These are phyloP conservation scores for Blepharisma undulans DNA, from an alignment of 169 alveolate species.

Conservation along the genomic window DNA sequence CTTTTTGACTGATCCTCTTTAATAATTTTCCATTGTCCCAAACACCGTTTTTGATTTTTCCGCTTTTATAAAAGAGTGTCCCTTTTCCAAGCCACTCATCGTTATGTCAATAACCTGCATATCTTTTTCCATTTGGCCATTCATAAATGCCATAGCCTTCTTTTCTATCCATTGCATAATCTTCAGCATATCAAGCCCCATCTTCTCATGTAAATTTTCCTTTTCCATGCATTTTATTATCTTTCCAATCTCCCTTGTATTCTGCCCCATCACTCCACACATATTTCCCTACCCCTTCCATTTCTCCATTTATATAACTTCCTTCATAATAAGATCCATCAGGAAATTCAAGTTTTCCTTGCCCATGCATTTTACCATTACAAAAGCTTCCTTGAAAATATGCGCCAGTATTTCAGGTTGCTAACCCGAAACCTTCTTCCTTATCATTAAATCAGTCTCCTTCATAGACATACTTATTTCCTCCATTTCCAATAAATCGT, in stretches of 20 bases:
- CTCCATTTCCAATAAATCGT: no score
- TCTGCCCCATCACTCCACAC: background rate
- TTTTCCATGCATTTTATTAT: conserved; percentile 81
- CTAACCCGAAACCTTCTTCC: conserved; percentile 38
- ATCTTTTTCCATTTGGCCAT: conserved; percentile 87
- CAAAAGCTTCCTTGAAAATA: background rate
- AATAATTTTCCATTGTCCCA: conserved; percentile 57
- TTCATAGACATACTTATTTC: background rate
- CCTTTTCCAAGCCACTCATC: conserved; percentile 73
- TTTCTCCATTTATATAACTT: conserved; percentile 41
- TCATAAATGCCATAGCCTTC: conserved; percentile 86
- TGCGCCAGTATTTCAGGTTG: background rate
- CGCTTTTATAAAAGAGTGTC: conserved; percentile 49
- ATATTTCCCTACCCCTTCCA: background rate
- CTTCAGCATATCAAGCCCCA: conserved; percentile 80
- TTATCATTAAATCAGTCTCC: conserved; percentile 47
- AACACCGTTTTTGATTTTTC: conserved; percentile 59
- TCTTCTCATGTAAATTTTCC: conserved; percentile 83
- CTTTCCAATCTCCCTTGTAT: conserved; percentile 79
- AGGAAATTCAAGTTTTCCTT: conserved; percentile 54
- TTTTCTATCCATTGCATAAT: conserved; percentile 82
- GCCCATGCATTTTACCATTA: conserved; percentile 46
- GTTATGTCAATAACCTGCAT: conserved; percentile 69
- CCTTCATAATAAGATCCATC: conserved; percentile 62
- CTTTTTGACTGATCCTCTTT: no score